A percentile compares a stretch with the other conserved stretches of the same genome.
phyloP scores from a whole-genome alignment of 2,329 filamentous ascomycete species.

The Colletotrichum navitas region DNA sequence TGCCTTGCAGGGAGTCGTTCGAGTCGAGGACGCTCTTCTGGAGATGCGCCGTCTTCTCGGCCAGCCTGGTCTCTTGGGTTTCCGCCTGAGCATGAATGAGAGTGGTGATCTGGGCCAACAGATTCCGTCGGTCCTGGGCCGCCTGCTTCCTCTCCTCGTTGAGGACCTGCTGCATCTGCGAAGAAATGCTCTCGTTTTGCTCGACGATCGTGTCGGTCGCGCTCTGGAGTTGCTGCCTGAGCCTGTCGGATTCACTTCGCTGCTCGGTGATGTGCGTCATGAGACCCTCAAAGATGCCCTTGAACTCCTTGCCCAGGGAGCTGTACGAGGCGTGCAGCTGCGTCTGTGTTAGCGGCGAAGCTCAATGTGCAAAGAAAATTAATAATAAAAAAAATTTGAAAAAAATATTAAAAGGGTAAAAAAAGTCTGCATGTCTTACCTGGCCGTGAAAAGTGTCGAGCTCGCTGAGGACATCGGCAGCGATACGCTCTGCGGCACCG shows the following conservation, averaged over 20 bases:
- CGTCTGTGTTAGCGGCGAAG: not conserved
- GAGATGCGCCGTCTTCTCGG: slow-evolving; percentile 71
- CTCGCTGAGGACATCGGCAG: slow-evolving; percentile 88
- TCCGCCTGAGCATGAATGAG: slow-evolving; percentile 82
- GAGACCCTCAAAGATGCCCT: slow-evolving; percentile 84
- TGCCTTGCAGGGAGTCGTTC: slow-evolving; percentile 73
- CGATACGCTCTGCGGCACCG: slow-evolving; percentile 86
- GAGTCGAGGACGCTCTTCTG: slow-evolving; percentile 75
- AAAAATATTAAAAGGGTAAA: too few species aligned
- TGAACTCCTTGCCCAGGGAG: slow-evolving; percentile 86
- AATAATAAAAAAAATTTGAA: too few species aligned
- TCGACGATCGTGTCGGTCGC: slow-evolving; percentile 77
- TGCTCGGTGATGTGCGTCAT: slow-evolving; percentile 81
- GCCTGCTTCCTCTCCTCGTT: slow-evolving; percentile 82
- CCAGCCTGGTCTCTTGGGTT: slow-evolving; percentile 78
- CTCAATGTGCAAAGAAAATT: not conserved
- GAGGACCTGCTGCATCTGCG: slow-evolving; percentile 75
- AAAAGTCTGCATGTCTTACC: slow-evolving; percentile 53
- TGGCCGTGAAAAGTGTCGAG: slow-evolving; percentile 84
- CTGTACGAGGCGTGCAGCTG: slow-evolving; percentile 88
- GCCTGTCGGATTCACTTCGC: slow-evolving; percentile 78
- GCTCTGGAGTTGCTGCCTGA: slow-evolving; percentile 78
- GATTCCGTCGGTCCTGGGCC: slow-evolving; percentile 77
- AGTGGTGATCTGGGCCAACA: slow-evolving; percentile 82
- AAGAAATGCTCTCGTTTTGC: slow-evolving; percentile 75